Percentiles rank a stretch among this genome's conserved stretches.
phyloP scores from a whole-genome alignment of 2,329 filamentous ascomycete species.

The Colletotrichum abscissum region DNA sequence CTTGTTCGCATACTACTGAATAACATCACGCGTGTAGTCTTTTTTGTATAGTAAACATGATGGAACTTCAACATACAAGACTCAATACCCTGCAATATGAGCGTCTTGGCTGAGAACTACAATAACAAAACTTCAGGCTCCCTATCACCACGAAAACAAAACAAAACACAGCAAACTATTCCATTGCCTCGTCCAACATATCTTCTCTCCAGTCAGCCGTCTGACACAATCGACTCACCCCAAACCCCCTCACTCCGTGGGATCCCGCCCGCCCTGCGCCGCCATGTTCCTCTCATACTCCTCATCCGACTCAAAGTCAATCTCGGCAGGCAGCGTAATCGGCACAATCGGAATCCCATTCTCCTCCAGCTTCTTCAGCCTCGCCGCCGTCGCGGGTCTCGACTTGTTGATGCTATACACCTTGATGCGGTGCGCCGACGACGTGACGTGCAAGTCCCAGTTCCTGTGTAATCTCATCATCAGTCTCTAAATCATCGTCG shows the following conservation, averaged over 20 bases:
- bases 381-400: slow-evolving; percentile 57
- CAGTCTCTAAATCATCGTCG: not conserved
- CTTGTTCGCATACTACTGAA: too few relatives aligned
- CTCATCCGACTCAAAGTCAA: slow-evolving; percentile 60
- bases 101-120: not conserved
- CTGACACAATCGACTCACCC: too few relatives aligned
- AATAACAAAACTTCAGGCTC: not conserved
- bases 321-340: slow-evolving; percentile 62
- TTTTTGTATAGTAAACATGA: not conserved
- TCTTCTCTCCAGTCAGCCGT: not conserved
- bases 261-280: slow-evolving; percentile 9
- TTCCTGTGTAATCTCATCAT: slow-evolving; percentile 63
- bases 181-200: not conserved
- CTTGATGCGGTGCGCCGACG: slow-evolving; percentile 68
- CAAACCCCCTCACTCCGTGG: not conserved
- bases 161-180: not conserved
- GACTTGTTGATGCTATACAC: slow-evolving; percentile 72
- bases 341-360: slow-evolving; percentile 59
- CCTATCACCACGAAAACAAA: not conserved
- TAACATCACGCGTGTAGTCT: too few relatives aligned
- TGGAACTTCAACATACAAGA: not conserved
- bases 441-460: slow-evolving; percentile 75
- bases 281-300: slow-evolving; percentile 52
- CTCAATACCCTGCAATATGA: not conserved
- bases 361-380: slow-evolving; percentile 63